Percentiles rank a stretch among this genome's conserved stretches.
Conservation (phyloP, 1,284 basidiomycete species). For the Cerrena zonata region DNA sequence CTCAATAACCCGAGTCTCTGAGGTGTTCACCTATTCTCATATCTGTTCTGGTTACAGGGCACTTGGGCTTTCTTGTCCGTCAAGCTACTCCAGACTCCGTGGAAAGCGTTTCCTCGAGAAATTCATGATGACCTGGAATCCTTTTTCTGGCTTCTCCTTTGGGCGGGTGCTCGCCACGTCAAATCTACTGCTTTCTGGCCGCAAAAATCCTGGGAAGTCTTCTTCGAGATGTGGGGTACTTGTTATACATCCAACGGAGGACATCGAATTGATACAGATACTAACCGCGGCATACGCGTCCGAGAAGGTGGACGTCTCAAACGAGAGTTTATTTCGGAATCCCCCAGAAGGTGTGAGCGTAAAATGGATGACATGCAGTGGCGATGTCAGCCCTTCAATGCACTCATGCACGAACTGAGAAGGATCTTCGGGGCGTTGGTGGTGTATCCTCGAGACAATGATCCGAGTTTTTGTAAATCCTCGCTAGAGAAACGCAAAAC, state of each 20-base stretch:
- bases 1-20: no score
- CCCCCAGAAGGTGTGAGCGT: no score
- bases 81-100: neutral
- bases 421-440: neutral
- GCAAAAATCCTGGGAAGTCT: neutral
- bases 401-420: neutral
- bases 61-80: constrained; percentile 4
- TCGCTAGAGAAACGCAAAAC: no score
- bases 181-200: neutral
- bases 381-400: neutral
- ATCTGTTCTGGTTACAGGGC: no score
- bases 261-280: neutral
- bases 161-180: neutral
- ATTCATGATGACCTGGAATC: neutral
- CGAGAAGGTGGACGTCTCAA: neutral
- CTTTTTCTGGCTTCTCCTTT: neutral
- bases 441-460: no score
- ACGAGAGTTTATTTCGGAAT: neutral
- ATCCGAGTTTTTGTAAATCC: no score
- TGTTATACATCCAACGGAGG: neutral
- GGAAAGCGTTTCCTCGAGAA: neutral
- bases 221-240: no score
- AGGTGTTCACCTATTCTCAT: no score
- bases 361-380: neutral
- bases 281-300: neutral